Evolutionary conservation across 768 basidiomycete genomes (phyloP).

Genomic region (Boletus patriciae): DNA sequence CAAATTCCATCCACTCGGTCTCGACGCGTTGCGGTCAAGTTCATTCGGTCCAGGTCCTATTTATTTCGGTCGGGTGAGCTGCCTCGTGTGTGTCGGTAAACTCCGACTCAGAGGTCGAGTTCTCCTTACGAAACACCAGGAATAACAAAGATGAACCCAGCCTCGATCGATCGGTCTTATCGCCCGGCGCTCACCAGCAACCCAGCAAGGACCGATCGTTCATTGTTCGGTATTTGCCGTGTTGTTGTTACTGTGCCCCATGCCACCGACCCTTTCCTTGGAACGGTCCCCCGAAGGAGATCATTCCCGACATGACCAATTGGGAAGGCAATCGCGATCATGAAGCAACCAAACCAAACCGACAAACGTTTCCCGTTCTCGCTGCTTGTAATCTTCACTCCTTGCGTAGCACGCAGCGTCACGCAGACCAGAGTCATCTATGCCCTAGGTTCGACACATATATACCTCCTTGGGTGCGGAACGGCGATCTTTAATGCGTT

Average conservation of each 20-base stretch:
- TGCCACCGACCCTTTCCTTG: not conserved
- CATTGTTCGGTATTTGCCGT: not conserved
- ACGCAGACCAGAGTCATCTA: not conserved
- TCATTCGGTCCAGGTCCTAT: not conserved
- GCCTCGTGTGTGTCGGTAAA: not conserved
- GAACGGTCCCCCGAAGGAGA: no score
- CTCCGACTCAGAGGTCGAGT: no score
- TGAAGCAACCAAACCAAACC: not conserved
- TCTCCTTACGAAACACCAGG: not conserved
- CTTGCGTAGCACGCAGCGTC: not conserved
- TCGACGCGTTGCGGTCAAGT: not conserved
- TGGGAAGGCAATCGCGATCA: no score
- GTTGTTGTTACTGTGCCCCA: not conserved
- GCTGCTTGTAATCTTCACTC: no score
- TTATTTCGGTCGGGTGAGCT: not conserved
- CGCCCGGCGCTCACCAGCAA: not conserved
- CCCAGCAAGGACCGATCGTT: not conserved
- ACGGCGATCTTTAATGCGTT: no score
- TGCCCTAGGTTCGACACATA: not conserved
- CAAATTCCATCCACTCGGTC: not conserved
- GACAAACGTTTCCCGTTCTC: not conserved
- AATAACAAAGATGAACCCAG: not conserved
- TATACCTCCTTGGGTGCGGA: not conserved
- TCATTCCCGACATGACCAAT: not conserved
- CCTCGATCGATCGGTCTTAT: not conserved